Evolutionary conservation across 257 asterid genomes (phyloP).

Genomic region (Nicotiana paniculata): DNA sequence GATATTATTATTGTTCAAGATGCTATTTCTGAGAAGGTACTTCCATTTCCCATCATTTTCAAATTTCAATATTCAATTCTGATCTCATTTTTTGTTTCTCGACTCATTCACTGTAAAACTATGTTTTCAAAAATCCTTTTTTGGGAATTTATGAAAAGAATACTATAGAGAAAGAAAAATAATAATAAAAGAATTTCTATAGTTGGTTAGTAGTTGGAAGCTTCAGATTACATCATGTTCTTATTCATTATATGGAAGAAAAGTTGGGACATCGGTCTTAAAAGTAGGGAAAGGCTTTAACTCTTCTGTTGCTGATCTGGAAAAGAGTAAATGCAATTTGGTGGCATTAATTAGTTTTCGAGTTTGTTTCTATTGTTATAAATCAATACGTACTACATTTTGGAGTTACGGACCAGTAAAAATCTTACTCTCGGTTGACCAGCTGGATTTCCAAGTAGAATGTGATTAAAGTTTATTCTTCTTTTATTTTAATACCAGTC

Average conservation of each 20-base stretch:
- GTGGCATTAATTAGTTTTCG: not conserved
- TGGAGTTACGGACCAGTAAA: not conserved
- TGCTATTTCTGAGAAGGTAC: slow-evolving; percentile 94
- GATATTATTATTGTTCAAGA: slow-evolving; percentile 86
- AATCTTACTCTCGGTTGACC: not conserved
- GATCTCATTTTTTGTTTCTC: not conserved
- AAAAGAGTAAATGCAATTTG: slow-evolving; percentile 23
- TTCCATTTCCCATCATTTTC: not conserved
- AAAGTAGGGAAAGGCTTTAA: slow-evolving; percentile 10
- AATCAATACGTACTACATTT: not conserved
- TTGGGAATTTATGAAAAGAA: not conserved
- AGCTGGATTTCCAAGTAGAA: not conserved
- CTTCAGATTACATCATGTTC: not conserved
- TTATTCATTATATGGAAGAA: not conserved
- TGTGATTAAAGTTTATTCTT: not conserved
- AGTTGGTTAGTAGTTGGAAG: not conserved
- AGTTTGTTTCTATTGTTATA: not conserved
- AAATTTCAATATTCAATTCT: not conserved
- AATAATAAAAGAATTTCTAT: too few species aligned
- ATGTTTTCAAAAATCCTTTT: not conserved
- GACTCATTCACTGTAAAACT: not conserved
- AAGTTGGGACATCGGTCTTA: slow-evolving; percentile 3
- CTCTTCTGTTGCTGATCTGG: not conserved
- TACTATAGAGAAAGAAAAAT: too few species aligned
- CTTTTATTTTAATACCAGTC: not conserved